Evolutionary conservation across 2,329 filamentous ascomycete species (phyloP).

Genomic region (Didymella lethalis): DNA sequence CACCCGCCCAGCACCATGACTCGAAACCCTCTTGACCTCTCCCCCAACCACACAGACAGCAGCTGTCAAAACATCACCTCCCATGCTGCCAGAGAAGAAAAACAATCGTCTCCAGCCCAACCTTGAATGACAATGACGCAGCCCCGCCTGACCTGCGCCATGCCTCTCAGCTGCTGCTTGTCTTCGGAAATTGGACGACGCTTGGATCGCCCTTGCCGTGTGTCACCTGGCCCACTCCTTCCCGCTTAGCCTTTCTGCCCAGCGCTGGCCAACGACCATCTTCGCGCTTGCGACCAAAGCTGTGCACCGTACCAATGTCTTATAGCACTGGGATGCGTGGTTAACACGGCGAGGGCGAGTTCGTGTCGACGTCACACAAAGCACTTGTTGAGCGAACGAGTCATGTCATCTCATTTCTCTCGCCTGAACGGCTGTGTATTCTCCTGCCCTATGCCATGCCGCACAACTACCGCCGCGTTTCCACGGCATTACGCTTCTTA

Average conservation of each 20-base stretch:
- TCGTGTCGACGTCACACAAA: slow-evolving; percentile 31
- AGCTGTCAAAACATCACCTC: background rate
- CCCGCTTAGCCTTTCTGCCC: slow-evolving; percentile 17
- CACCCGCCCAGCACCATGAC: slow-evolving; percentile 15
- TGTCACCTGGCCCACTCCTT: slow-evolving; percentile 25
- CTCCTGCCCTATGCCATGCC: slow-evolving; percentile 19
- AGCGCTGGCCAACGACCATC: background rate
- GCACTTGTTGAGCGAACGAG: slow-evolving; percentile 16
- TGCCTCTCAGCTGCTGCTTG: background rate
- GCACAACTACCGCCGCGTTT: slow-evolving; percentile 4
- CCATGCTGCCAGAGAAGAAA: background rate
- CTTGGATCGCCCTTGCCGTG: slow-evolving; percentile 36
- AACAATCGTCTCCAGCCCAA: background rate
- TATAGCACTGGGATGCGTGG: slow-evolving; percentile 24
- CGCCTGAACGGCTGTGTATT: slow-evolving; percentile 11
- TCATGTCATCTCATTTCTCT: slow-evolving; percentile 20
- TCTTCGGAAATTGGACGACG: slow-evolving; percentile 43
- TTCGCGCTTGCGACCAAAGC: background rate
- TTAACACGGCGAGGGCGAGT: slow-evolving; percentile 13
- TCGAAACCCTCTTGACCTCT: slow-evolving; percentile 6
- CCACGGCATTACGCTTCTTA: slow-evolving; percentile 26
- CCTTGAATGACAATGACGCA: slow-evolving; percentile 3
- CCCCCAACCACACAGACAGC: background rate
- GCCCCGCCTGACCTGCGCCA: background rate
- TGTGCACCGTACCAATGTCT: slow-evolving; percentile 16